Evolutionary conservation across 805 yeast species (phyloP).

Genomic region (Candida maesae): DNA sequence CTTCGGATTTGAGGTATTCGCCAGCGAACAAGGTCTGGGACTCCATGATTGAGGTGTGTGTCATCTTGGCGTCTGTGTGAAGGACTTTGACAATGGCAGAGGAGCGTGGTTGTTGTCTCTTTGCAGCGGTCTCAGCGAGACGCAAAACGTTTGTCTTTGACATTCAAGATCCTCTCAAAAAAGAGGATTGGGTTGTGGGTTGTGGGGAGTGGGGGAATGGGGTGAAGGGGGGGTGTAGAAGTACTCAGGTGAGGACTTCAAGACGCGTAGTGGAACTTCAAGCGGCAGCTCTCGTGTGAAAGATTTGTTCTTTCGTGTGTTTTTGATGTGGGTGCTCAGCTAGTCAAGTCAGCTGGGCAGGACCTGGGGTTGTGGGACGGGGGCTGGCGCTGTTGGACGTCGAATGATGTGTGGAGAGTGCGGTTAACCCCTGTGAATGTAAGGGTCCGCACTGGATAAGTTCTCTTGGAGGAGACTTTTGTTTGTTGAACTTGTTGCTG

Average conservation of each 20-base stretch:
- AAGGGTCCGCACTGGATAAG: conserved; percentile 7
- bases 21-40: conserved; percentile 10
- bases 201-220: conserved; percentile 7
- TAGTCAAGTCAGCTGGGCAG: conserved; percentile 10
- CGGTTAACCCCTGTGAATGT: background rate
- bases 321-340: background rate
- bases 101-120: conserved; percentile 11
- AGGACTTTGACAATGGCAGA: conserved; percentile 5
- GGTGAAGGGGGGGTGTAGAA: background rate
- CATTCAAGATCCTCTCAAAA: conserved; percentile 7
- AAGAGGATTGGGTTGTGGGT: background rate
- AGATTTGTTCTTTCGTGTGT: background rate
- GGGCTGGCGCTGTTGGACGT: background rate
- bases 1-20: conserved; percentile 8
- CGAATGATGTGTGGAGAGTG: conserved; percentile 8
- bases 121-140: conserved; percentile 24
- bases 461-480: background rate
- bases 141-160: conserved; percentile 22
- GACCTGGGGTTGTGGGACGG: background rate
- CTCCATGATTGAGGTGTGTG: conserved; percentile 3
- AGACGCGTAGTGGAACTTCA: conserved; percentile 25
- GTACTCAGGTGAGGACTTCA: background rate
- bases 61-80: conserved; percentile 12
- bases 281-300: conserved; percentile 52
- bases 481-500: background rate